Base-by-base conservation (phyloP, 2,329 filamentous ascomycete genomes). In the Magnaporthiopsis incrustans region DNA sequence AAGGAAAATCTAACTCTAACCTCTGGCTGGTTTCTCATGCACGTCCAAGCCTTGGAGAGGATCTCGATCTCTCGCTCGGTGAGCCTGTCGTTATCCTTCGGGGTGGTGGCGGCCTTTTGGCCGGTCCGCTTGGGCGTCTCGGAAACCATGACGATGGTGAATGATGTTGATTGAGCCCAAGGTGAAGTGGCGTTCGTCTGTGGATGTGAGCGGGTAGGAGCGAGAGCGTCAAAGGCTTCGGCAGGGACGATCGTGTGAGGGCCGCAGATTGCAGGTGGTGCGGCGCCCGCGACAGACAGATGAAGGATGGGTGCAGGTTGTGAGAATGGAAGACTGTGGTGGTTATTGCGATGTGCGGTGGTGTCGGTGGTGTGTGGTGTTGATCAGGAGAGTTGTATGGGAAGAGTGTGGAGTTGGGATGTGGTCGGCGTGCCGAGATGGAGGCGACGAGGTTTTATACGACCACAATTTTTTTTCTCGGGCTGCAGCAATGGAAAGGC, bases 1-100 rank as follows among this genome's bases (percentile, higher is more conserved):
- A 25, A 35, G 22, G 32, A 4, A 14, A 57, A 25, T 22, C 70
- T 64, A 65, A 70, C 70, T 22, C 70, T 64, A 65, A 70, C 70
- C 67, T 72, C 70, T 3, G 70, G 70, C n/a, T 65, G 61, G 4
- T 62, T 63, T 62, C 70, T 71, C 67, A 72, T 65, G 66, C 68
- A 71, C 60, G 60, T 67, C 70, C 70, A 71, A 6, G 69, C 69
- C 53, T 67, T 35, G 35, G 63, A 50, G 15, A 72, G 68, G 30
- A 72, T 70, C 64, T 70, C 68, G 3, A 67, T 12, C 65, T 72
- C 70, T 15, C 70, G 69, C 0, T 68, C 67, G 22, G 67, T 70
- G 57, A 72, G 68, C 14, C 58, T 61, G 27, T 26, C 33, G 8
- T 44, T 44, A 25, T 18, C 59, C 12, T 22, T 56, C 25, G 64